Base-by-base conservation (phyloP, 2,329 filamentous ascomycete species). In the Cytospora leucostoma region DNA sequence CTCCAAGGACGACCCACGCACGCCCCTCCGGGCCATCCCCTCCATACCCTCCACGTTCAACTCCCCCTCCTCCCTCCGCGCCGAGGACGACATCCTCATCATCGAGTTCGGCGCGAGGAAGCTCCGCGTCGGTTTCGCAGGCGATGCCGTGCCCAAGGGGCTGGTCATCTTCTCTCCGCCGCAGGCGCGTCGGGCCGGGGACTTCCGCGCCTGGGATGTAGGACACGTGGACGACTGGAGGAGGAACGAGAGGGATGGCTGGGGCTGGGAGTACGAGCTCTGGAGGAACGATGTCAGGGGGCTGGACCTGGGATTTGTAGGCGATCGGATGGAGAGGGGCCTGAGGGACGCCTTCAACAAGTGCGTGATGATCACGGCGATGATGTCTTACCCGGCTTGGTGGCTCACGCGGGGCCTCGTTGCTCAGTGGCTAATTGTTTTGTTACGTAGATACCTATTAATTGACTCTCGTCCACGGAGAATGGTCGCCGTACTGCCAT, bases 61-160 rank as follows among this genome's bases (percentile, higher is more conserved):
- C 68, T 84, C 84, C 53, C 80, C 86, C 68, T 84, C 86, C 65
- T 76, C 86, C 70, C 74, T 90, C 68, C 81, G 88, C 71, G 79
- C 88, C 70, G 93, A 97, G 70, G 95, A 99, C 71, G 95, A 97
- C 68, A 81, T 89, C 7, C 77, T 97, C 6, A 84, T 99, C 50
- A 80, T 97, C 58, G 93, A 98, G 74, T 74, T 98, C 40, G 93
- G 93, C 1, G 85, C 91, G 11, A 86, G 94, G 27, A 89, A 87
- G 75, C 75, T 98, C 33, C 87, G 90, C 52, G 88, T 90, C 11
- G 95, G 95, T 0, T 95, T 97, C 72, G 91, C 93, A 7, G 93
- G 93, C 58, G 93, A 97, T 74, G 84, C 88, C 51, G 77, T 81
- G 3, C 93, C 93, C 68, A 96, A 94, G 74, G 84, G 82, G 1